Percentiles rank a stretch among this genome's conserved stretches.
phyloP scores from a whole-genome alignment of 164 flowering plant species.

The Vitis riparia region DNA sequence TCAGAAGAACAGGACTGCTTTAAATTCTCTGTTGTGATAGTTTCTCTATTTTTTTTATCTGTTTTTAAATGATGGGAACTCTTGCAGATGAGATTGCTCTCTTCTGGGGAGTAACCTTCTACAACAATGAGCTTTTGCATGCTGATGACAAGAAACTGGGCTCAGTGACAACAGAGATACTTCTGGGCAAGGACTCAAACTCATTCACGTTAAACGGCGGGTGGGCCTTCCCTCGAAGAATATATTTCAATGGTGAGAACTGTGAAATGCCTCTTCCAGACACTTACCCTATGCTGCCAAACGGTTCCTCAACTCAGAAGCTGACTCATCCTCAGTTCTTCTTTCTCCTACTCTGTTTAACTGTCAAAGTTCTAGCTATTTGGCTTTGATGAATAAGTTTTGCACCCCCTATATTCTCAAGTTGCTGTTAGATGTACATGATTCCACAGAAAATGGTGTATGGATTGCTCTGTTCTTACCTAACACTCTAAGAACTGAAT shows the following conservation, averaged over 20 bases:
- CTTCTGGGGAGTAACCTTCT: constrained; percentile 52
- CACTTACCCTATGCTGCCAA: constrained; percentile 55
- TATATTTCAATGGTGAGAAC: constrained; percentile 64
- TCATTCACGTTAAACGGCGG: constrained; percentile 53
- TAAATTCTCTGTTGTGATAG: background rate
- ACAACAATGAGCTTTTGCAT: constrained; percentile 40
- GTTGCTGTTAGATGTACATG: background rate
- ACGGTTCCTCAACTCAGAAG: constrained; percentile 20
- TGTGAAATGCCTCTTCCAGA: constrained; percentile 67
- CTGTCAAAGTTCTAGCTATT: background rate
- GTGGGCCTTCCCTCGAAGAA: constrained; percentile 62
- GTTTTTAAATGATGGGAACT: background rate
- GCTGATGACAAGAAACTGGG: constrained; percentile 33
- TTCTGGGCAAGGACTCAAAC: constrained; percentile 39
- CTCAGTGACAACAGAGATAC: constrained; percentile 51
- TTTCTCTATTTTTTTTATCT: too few species aligned
- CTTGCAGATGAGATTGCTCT: constrained; percentile 56
- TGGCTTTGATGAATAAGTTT: constrained; percentile 3
- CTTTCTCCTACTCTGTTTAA: constrained; percentile 19
- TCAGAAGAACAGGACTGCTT: too few species aligned
- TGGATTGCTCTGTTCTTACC: too few species aligned
- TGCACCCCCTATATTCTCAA: background rate
- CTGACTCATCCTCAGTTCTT: constrained; percentile 3
- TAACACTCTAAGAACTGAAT: too few species aligned
- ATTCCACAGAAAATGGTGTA: too few species aligned